These are phyloP conservation scores for Aurinia saxatilis DNA, from an alignment of 345 rosid genomes.

Conservation along the genomic window DNA sequence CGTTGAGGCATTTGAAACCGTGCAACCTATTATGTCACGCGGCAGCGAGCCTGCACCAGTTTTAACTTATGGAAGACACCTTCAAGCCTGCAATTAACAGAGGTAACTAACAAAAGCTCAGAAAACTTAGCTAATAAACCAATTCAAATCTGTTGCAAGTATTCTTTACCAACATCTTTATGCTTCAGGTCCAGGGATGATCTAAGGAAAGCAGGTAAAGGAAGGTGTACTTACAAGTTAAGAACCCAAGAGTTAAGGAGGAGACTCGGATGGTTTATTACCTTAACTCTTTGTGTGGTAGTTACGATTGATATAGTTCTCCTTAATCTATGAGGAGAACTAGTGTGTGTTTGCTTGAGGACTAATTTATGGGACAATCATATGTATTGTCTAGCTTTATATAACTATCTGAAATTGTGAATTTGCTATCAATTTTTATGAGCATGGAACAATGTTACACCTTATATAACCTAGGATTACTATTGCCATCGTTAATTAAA, in stretches of 20 bases:
- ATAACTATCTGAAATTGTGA: neutral
- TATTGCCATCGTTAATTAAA: neutral
- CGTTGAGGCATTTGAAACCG: conserved; percentile 88
- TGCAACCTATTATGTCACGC: conserved; percentile 41
- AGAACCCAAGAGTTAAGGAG: neutral
- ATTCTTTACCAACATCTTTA: neutral
- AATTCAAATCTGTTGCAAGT: neutral
- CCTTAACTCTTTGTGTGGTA: conserved; percentile 12
- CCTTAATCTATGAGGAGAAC: conserved; percentile 5
- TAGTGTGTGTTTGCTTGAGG: conserved; percentile 11
- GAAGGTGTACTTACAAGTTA: conserved; percentile 10
- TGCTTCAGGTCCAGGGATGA: conserved; percentile 15
- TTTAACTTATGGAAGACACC: conserved; percentile 41
- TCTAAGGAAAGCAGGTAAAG: neutral
- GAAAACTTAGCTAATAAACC: neutral
- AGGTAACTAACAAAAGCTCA: conserved; percentile 7
- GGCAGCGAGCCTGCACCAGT: conserved; percentile 32
- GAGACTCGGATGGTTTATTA: conserved; percentile 11
- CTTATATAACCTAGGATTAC: neutral
- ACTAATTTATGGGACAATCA: conserved; percentile 4
- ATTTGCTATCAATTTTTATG: neutral
- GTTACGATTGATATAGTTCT: conserved; percentile 1
- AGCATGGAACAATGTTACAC: neutral
- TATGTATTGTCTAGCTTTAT: neutral
- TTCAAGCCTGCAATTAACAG: conserved; percentile 67